Evolutionary conservation across 1,139 yeast species (phyloP), one percentile per base, ranked within the genome.

Genomic region (Geotrichum reessii): DNA sequence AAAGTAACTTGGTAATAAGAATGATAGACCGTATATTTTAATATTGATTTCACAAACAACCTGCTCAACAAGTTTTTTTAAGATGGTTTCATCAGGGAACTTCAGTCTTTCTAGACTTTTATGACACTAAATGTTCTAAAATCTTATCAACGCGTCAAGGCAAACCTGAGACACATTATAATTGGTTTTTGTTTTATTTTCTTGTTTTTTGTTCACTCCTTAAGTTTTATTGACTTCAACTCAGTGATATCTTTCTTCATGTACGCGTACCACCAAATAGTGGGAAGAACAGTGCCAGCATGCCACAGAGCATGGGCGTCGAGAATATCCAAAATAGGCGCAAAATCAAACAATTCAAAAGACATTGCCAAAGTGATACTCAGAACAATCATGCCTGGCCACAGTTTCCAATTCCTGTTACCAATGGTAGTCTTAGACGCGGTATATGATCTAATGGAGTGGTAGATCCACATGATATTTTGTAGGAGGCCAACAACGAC

Each of bases 251-350:
- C 78, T 53, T 61, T 59, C 47, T 59, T 58, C 73, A 75, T 72
- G 72, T 74, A 75, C 47, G 63, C 58, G 62, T 74, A 75, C 76
- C 76, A 75, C 67, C 71, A 68, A 48, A 63, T 66, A 3, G 75
- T 67, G 0, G 78, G 78, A 12, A 73, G 9, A 3, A 74, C 69
- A 0, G 78, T 75, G 3, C 77, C 74, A 17, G 71, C 70, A 71
- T 92, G 99, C 98, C 98, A 92, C 60, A 92, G 74, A 1, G 97
- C 85, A 72, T 93, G 99, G 0, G 99, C 97, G 73, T 93, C 99
- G 0, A 93, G 71, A 58, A 87, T 78, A 63, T 81, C 85, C 56
- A 71, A 75, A 40, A 69, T 58, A 2, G 93, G 96, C 5, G 96
- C 82, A 69, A 92, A 93, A 72, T 93, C 99, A 71, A 91, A 87